Evolutionary conservation across 192 early-diverging fungal species (phyloP).

Genomic region (Entophlyctis luteolus): DNA sequence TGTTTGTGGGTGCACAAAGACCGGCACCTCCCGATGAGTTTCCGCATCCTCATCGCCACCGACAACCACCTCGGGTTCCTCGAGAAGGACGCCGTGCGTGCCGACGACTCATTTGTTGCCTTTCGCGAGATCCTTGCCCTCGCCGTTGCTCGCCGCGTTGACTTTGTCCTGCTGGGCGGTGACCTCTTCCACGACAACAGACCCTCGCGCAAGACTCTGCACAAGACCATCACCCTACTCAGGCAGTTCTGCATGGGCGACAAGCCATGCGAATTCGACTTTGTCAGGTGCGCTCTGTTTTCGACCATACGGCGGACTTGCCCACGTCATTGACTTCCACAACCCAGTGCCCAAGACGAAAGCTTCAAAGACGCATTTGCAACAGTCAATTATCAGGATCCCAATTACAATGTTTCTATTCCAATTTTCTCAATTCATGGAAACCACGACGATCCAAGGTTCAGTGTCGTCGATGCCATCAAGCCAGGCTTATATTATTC

Average conservation of each 20-base stretch:
- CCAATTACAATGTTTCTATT: constrained; percentile 77
- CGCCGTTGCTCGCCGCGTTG: constrained; percentile 66
- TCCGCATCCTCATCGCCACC: constrained; percentile 72
- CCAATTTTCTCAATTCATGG: constrained; percentile 96
- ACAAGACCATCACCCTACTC: constrained; percentile 68
- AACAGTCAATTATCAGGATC: constrained; percentile 82
- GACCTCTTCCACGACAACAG: constrained; percentile 96
- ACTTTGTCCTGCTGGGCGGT: constrained; percentile 89
- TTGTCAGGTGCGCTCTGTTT: constrained; percentile 69
- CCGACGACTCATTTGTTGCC: constrained; percentile 75
- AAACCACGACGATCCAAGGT: constrained; percentile 96
- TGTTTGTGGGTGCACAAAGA: no score
- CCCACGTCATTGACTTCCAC: background rate
- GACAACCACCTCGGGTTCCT: constrained; percentile 93
- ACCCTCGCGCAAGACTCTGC: constrained; percentile 73
- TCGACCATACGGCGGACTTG: background rate
- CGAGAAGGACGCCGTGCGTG: constrained; percentile 83
- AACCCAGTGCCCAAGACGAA: constrained; percentile 8
- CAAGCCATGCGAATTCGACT: constrained; percentile 61
- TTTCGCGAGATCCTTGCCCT: constrained; percentile 87
- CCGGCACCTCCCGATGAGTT: no score
- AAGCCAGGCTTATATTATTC: background rate
- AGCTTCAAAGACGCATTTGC: constrained; percentile 32
- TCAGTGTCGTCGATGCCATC: background rate
- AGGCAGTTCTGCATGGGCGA: constrained; percentile 55